These are phyloP conservation scores for Pugionium dolabratum DNA, from an alignment of 345 rosid genomes.

Conservation along the genomic window DNA sequence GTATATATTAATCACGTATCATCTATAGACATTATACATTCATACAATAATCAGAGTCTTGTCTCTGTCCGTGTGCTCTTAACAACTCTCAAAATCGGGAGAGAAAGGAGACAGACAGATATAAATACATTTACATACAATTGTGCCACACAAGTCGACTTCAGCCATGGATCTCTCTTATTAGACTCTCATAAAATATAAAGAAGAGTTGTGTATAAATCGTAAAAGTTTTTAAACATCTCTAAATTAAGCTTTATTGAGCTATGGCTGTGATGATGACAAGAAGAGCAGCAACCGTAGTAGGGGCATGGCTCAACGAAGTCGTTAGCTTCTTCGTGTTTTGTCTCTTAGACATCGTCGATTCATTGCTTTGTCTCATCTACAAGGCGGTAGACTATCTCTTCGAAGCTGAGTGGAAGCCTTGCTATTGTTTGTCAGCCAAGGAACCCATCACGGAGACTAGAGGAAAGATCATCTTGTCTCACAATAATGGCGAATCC, in stretches of 20 bases:
- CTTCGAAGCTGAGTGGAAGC: conserved; percentile 85
- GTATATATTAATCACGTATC: conserved; percentile 15
- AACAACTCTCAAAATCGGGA: conserved; percentile 24
- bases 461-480: conserved; percentile 42
- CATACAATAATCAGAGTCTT: conserved; percentile 12
- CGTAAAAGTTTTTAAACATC: neutral
- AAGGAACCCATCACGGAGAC: conserved; percentile 60
- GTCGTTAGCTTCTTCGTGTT: conserved; percentile 77
- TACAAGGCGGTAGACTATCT: conserved; percentile 76
- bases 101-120: neutral
- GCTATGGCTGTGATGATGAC: conserved; percentile 39
- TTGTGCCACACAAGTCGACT: conserved; percentile 12
- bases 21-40: conserved; percentile 19
- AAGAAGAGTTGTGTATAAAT: conserved; percentile 15
- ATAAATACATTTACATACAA: conserved; percentile 7
- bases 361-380: conserved; percentile 58
- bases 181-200: conserved; percentile 13
- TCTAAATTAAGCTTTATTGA: neutral
- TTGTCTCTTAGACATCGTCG: conserved; percentile 74
- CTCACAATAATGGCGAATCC: conserved; percentile 42
- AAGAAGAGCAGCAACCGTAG: conserved; percentile 38
- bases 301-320: conserved; percentile 51
- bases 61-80: conserved; percentile 12
- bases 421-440: conserved; percentile 73
- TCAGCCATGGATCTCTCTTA: conserved; percentile 14